phyloP scores from a whole-genome alignment of 306 rosid genomes.

The Lathyrus sativus region DNA sequence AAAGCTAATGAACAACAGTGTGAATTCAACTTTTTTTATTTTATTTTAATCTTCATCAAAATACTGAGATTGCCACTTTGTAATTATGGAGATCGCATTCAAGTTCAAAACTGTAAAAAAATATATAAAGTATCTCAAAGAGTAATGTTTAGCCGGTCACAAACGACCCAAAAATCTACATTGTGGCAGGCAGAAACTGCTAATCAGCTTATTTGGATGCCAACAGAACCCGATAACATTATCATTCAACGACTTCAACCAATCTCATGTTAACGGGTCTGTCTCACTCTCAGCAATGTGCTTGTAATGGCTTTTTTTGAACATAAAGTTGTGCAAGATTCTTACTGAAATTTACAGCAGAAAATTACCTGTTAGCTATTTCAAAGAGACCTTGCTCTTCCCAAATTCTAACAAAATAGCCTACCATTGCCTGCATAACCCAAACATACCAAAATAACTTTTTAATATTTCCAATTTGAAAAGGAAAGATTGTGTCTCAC shows the following conservation, averaged over 20 bases:
- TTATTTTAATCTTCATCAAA: constrained; percentile 10
- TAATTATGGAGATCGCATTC: constrained; percentile 19
- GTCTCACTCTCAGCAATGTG: constrained; percentile 30
- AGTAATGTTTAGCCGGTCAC: too few species aligned
- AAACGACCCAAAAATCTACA: too few species aligned
- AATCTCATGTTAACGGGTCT: constrained; percentile 26
- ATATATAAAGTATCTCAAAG: not conserved
- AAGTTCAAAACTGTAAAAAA: constrained; percentile 3
- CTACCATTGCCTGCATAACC: constrained; percentile 72
- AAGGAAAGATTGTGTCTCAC: constrained; percentile 5
- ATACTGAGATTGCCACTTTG: constrained; percentile 8
- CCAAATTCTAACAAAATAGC: too few species aligned
- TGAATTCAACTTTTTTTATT: constrained; percentile 1
- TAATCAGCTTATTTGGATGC: too few species aligned
- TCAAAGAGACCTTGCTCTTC: constrained; percentile 68
- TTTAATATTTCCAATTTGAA: constrained; percentile 9
- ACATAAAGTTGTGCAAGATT: constrained; percentile 39
- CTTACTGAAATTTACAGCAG: too few species aligned
- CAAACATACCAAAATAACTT: constrained; percentile 24
- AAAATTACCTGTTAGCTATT: constrained; percentile 42
- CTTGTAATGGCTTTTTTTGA: too few species aligned
- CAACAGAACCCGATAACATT: too few species aligned
- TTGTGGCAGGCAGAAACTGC: too few species aligned
- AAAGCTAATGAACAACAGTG: not conserved
- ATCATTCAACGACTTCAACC: constrained; percentile 35